These are phyloP conservation scores for Penicillium aurantiogriseum DNA, from an alignment of 2,329 filamentous ascomycete genomes.

Conservation along the genomic window DNA sequence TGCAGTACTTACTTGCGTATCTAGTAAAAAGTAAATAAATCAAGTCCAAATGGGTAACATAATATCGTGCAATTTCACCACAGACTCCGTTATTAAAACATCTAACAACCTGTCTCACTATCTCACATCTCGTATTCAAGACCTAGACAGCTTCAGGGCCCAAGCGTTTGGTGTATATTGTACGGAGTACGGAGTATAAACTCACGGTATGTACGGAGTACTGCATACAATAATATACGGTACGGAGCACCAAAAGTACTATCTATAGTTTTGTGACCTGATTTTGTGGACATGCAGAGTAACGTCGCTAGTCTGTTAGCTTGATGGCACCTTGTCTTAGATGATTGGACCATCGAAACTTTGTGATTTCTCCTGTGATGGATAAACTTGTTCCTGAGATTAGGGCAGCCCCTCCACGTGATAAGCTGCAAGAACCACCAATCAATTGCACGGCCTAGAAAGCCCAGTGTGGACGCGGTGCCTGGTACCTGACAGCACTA, in stretches of 20 bases:
- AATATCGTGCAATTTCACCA: neutral
- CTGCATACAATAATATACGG: too few relatives aligned
- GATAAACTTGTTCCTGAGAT: neutral
- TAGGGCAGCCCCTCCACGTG: slow-evolving; percentile 6
- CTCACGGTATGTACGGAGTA: neutral
- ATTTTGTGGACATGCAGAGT: neutral
- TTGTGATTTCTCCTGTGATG: neutral
- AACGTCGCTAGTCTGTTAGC: neutral
- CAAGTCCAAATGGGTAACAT: neutral
- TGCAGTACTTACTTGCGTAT: neutral
- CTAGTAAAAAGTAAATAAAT: neutral
- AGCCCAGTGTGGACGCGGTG: neutral
- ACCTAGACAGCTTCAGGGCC: neutral
- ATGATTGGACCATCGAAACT: slow-evolving; percentile 3
- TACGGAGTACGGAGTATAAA: neutral
- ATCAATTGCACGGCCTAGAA: neutral
- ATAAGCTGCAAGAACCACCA: neutral
- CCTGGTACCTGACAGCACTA: neutral
- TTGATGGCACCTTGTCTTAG: neutral
- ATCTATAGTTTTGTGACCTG: neutral
- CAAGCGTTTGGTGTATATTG: neutral
- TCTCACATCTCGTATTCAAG: neutral
- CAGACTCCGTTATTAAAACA: neutral
- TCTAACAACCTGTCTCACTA: neutral
- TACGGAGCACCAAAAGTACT: neutral